Percentiles rank a stretch among this genome's conserved stretches.
phyloP scores from a whole-genome alignment of 2,329 filamentous ascomycete genomes.

The Aspergillus brunneoviolaceus region DNA sequence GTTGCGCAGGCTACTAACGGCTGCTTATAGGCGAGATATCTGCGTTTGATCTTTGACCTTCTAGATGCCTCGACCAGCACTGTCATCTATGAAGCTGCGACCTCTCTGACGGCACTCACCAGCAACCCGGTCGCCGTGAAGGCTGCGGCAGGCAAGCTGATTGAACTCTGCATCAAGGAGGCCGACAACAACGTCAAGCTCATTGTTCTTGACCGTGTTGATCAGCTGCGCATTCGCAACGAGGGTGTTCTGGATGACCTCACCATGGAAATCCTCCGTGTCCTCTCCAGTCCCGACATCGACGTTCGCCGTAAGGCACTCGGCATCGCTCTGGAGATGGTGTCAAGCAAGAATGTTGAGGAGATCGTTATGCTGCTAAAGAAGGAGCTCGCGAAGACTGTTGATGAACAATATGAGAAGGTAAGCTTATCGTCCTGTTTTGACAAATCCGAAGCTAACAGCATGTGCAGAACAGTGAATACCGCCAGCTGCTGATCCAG shows the following conservation, averaged over 20 bases:
- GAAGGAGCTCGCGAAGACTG: constrained; percentile 95
- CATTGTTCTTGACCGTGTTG: constrained; percentile 92
- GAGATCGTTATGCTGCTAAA: constrained; percentile 95
- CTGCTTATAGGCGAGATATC: constrained; percentile 70
- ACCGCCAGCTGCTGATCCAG: constrained; percentile 91
- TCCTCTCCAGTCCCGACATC: constrained; percentile 91
- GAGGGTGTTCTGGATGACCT: constrained; percentile 90
- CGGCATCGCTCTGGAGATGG: constrained; percentile 90
- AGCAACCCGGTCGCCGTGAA: constrained; percentile 97
- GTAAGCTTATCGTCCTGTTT: constrained; percentile 29
- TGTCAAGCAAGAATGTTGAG: constrained; percentile 97
- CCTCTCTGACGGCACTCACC: constrained; percentile 87
- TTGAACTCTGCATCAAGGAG: constrained; percentile 95
- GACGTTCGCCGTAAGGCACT: constrained; percentile 93
- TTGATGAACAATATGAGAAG: constrained; percentile 98
- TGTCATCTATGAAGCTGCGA: constrained; percentile 95
- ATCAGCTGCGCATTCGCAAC: constrained; percentile 81
- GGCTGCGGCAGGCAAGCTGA: constrained; percentile 92
- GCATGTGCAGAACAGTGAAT: constrained; percentile 69
- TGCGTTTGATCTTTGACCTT: constrained; percentile 93
- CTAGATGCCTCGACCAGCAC: constrained; percentile 91
- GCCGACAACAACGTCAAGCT: constrained; percentile 99
- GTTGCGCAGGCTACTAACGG: constrained; percentile 26
- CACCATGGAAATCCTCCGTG: constrained; percentile 94
- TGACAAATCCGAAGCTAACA: constrained; percentile 21